Conservation (phyloP, 768 basidiomycete genomes). For the Lentinula aciculospora region DNA sequence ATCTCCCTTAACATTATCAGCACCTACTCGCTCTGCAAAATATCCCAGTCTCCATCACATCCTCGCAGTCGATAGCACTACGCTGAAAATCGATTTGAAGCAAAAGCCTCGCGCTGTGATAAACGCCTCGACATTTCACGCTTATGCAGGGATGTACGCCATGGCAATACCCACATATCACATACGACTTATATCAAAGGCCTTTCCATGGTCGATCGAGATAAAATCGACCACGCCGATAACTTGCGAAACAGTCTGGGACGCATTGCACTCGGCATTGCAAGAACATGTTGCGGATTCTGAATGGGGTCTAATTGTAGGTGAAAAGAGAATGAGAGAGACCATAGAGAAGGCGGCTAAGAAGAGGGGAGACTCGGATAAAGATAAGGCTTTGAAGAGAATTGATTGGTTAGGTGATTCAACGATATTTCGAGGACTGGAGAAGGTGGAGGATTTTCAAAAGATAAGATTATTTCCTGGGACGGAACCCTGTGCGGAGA, state of each 20-base stretch:
- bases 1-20: not conserved
- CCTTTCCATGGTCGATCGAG: slow-evolving; percentile 64
- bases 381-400: slow-evolving; percentile 37
- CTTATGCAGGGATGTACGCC: slow-evolving; percentile 30
- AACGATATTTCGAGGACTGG: slow-evolving; percentile 58
- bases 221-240: slow-evolving; percentile 36
- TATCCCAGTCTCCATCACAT: slow-evolving; percentile 48
- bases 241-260: slow-evolving; percentile 53
- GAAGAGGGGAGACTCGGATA: slow-evolving; percentile 33
- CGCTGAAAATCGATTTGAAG: slow-evolving; percentile 44
- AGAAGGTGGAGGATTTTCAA: slow-evolving; percentile 51
- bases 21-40: slow-evolving; percentile 23
- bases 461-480: slow-evolving; percentile 47
- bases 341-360: slow-evolving; percentile 45
- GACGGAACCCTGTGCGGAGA: slow-evolving; percentile 35
- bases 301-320: slow-evolving; percentile 57
- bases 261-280: slow-evolving; percentile 41
- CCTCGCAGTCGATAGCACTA: slow-evolving; percentile 46
- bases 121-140: slow-evolving; percentile 33
- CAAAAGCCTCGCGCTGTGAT: slow-evolving; percentile 37
- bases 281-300: slow-evolving; percentile 55
- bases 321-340: slow-evolving; percentile 36
- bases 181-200: slow-evolving; percentile 51
- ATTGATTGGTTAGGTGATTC: slow-evolving; percentile 61
- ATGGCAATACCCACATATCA: slow-evolving; percentile 29